A percentile compares a stretch with the other conserved stretches of the same genome.
Conservation (phyloP, 225 moss, liverwort and hornwort species). For the Pseudoscleropodium purum region DNA sequence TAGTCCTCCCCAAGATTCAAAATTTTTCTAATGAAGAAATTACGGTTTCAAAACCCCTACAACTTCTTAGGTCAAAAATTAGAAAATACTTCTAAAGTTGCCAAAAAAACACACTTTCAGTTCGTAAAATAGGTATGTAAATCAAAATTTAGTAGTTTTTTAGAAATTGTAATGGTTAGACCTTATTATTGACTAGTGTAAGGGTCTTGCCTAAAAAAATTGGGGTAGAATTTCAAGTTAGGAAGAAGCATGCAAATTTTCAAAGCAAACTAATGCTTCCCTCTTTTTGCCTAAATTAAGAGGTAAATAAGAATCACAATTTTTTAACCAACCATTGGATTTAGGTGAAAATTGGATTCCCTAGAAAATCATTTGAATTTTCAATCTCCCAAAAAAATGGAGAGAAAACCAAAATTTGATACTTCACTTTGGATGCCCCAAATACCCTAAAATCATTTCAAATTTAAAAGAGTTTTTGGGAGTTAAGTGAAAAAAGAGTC, state of each 20-base stretch:
- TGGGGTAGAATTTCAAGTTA: not conserved
- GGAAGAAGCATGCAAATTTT: not conserved
- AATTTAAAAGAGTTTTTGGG: too few species aligned
- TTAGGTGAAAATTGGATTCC: not conserved
- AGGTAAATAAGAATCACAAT: too few species aligned
- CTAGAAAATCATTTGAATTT: not conserved
- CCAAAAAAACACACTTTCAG: not conserved
- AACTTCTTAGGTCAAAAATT: too few species aligned
- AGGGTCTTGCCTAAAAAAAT: not conserved
- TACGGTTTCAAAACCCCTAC: not conserved
- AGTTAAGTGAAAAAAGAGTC: not conserved
- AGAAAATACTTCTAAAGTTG: not conserved
- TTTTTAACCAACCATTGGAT: not conserved
- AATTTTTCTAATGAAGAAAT: too few species aligned
- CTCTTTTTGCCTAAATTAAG: fast-evolving
- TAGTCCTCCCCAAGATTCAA: too few species aligned
- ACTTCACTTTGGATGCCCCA: fast-evolving
- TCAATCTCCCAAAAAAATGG: not conserved
- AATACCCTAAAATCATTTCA: fast-evolving
- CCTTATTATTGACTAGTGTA: not conserved
- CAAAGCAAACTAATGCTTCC: not conserved
- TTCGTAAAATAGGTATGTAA: fast-evolving
- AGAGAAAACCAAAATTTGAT: not conserved
- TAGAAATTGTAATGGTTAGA: too few species aligned
- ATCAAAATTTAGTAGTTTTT: not conserved